Evolutionary conservation across 805 yeast species (phyloP).

Genomic region (Wickerhamiella domercqiae): DNA sequence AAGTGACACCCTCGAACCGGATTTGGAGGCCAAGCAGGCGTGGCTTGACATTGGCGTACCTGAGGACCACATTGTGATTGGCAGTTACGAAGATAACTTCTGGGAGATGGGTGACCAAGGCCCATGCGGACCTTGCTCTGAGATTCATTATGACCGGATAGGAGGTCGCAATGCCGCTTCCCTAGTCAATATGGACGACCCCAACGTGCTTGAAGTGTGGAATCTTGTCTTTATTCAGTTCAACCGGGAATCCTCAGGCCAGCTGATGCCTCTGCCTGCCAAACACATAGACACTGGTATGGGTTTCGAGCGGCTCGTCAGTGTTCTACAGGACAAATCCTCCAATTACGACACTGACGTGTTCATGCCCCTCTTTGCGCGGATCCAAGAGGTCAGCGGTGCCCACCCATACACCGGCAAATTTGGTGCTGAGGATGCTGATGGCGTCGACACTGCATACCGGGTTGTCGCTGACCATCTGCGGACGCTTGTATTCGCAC

Average conservation of each 20-base stretch:
- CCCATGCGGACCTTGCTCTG: slow-evolving; percentile 99
- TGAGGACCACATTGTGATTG: slow-evolving; percentile 87
- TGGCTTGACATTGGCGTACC: slow-evolving; percentile 84
- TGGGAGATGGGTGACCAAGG: slow-evolving; percentile 99
- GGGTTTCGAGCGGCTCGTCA: slow-evolving; percentile 96
- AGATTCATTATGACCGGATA: slow-evolving; percentile 92
- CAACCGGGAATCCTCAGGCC: slow-evolving; percentile 81
- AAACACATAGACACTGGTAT: slow-evolving; percentile 96
- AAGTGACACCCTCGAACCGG: slow-evolving; percentile 72
- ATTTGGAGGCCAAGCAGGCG: slow-evolving; percentile 74
- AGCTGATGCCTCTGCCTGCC: slow-evolving; percentile 72
- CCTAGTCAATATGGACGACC: slow-evolving; percentile 92
- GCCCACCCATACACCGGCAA: slow-evolving; percentile 83
- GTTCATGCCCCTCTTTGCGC: slow-evolving; percentile 71
- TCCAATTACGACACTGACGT: slow-evolving; percentile 98
- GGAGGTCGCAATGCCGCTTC: slow-evolving; percentile 93
- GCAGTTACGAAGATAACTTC: slow-evolving; percentile 79
- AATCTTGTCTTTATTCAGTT: slow-evolving; percentile 92
- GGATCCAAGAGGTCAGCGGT: slow-evolving; percentile 85
- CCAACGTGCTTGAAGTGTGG: slow-evolving; percentile 96
- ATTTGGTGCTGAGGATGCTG: slow-evolving; percentile 81
- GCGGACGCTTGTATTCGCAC: slow-evolving; percentile 88
- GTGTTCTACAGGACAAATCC: slow-evolving; percentile 75
- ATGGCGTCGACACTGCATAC: slow-evolving; percentile 95
- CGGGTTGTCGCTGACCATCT: slow-evolving; percentile 98